Evolutionary conservation across 495 filamentous ascomycete species (phyloP), one percentile per base, ranked within the genome.

Genomic region (Hypoxylon perforatum): DNA sequence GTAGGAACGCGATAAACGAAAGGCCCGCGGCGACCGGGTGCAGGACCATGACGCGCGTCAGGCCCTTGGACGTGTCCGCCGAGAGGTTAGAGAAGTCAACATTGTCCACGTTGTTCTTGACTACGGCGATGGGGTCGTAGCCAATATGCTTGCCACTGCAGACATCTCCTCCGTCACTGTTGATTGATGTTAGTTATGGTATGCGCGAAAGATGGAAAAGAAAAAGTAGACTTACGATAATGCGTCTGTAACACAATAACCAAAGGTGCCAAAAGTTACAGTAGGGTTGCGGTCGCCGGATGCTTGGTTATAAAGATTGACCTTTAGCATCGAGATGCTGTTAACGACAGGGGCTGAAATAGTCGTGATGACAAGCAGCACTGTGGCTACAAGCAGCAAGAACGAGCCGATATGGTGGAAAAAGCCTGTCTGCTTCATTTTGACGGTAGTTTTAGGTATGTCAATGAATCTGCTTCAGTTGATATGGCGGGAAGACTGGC

Each of bases 341-440:
- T 81, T 70, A 51, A 86, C 76, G 15, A 89, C 82, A 9, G 86
- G 86, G 0, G 85, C 77, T 14, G 85, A 84, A 69, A 89, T 86
- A 45, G 83, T 82, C 51, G 82, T 85, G 62, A 88, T 77, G 57
- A 88, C 80, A 47, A 88, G 76, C 45, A 89, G 77, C 49, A 86
- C 73, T 15, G 80, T 77, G 38, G 85, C 79, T 39, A 75, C 74
- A 49, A 89, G 77, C 63, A 89, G 79, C 61, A 89, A 74, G 62
- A 84, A 82, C n/a, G 85, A 84, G 65, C 86, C 86, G 55, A 88
- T 69, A 66, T 86, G 84, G 75, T 86, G 83, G 68, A 85, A 78
- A 69, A 84, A 80, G 48, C 82, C 80, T 22, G 80, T 85, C 48
- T 71, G 61, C 45, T 73, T 73, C 81, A 83, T 83, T 55, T 58